phyloP scores from a whole-genome alignment of 2,329 filamentous ascomycete species.

The Sporothrix brunneoviolacea region DNA sequence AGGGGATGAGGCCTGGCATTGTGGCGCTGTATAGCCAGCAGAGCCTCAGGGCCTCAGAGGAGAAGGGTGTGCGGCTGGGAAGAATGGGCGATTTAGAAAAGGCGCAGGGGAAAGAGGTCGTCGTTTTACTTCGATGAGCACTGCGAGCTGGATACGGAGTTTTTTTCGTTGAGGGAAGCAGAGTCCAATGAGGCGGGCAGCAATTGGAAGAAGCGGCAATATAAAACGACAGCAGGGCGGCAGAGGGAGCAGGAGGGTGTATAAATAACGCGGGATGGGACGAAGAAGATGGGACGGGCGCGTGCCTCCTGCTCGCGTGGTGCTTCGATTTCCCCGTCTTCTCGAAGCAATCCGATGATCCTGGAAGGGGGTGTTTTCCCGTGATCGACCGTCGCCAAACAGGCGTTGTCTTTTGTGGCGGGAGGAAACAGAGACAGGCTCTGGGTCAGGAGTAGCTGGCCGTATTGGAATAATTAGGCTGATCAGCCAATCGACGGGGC shows the following conservation, averaged over 20 bases:
- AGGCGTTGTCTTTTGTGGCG: background rate
- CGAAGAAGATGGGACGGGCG: background rate
- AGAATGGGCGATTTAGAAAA: no score
- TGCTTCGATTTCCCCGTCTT: background rate
- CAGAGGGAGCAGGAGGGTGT: background rate
- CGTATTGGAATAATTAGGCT: constrained; percentile 3
- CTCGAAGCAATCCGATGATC: constrained; percentile 1
- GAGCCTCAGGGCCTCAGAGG: no score
- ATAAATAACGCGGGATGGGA: background rate
- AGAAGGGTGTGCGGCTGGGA: no score
- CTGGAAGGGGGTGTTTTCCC: background rate
- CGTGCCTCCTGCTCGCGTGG: background rate
- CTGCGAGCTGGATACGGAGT: no score
- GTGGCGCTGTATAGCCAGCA: background rate
- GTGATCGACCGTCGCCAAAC: constrained; percentile 8
- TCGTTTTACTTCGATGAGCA: background rate
- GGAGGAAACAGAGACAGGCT: background rate
- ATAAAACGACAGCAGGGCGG: background rate
- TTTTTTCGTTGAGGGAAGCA: no score
- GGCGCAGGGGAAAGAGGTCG: background rate
- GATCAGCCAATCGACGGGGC: background rate
- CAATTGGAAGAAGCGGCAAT: no score
- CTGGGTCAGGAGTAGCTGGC: background rate
- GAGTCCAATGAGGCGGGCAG: no score
- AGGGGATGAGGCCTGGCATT: constrained; percentile 21